These are phyloP conservation scores for Mortierella polycephala DNA, from an alignment of 371 early-diverging fungal species.

Conservation along the genomic window DNA sequence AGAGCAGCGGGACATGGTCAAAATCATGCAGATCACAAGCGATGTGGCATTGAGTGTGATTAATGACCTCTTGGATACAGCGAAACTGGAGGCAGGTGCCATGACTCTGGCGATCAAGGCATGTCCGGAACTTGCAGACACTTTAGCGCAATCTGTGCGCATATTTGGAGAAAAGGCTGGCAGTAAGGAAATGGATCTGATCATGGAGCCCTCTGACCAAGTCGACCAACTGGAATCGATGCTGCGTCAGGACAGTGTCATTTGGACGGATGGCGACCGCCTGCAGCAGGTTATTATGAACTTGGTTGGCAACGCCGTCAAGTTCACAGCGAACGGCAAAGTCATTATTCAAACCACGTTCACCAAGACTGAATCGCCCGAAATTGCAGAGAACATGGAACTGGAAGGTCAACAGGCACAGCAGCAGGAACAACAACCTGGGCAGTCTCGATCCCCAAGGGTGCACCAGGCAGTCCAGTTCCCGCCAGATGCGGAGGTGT, in stretches of 20 bases:
- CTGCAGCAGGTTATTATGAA: slow-evolving; percentile 55
- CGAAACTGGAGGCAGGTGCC: slow-evolving; percentile 66
- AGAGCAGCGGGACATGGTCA: slow-evolving; percentile 57
- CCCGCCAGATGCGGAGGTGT: slow-evolving; percentile 31
- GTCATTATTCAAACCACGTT: slow-evolving; percentile 26
- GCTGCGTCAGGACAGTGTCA: slow-evolving; percentile 19
- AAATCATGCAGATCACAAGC: slow-evolving; percentile 56
- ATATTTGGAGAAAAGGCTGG: slow-evolving; percentile 55
- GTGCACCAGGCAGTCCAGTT: slow-evolving; percentile 10
- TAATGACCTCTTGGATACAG: slow-evolving; percentile 67
- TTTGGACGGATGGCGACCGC: slow-evolving; percentile 52
- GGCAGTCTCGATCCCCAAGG: slow-evolving; percentile 3
- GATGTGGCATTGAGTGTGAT: slow-evolving; percentile 61
- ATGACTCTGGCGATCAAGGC: slow-evolving; percentile 48
- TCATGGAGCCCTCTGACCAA: slow-evolving; percentile 42
- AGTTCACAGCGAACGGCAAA: slow-evolving; percentile 51
- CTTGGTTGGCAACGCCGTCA: slow-evolving; percentile 54
- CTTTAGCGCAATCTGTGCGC: slow-evolving; percentile 43
- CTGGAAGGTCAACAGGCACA: background rate
- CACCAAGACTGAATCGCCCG: background rate
- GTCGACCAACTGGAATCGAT: slow-evolving; percentile 14
- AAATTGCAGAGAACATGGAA: background rate
- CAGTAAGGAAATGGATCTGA: slow-evolving; percentile 47
- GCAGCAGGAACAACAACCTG: background rate
- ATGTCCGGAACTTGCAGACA: slow-evolving; percentile 30